Evolutionary conservation across 768 basidiomycete genomes (phyloP), one percentile per base, ranked within the genome.

Genomic region (Suillus clintonianus): DNA sequence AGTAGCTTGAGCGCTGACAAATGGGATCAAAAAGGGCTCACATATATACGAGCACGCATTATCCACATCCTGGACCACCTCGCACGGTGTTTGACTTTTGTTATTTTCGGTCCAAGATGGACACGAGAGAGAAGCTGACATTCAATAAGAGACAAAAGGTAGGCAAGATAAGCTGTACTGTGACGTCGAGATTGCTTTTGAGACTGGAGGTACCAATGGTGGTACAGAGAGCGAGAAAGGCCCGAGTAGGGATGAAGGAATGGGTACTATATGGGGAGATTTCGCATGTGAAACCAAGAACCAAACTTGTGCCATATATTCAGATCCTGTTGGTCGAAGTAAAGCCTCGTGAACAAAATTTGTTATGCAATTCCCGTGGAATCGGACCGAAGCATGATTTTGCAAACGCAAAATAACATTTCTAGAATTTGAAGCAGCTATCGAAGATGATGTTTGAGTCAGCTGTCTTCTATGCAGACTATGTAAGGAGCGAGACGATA

Each of bases 31-130:
- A 55, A 19, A 45, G 27, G 3, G 43, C 71, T 67, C 37, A 71
- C 72, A 74, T 43, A 1, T 32, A 22, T 34, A 3, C 14, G 63
- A 54, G 24, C 74, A 74, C 3, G 66, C 54, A 11, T 68, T 67
- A 5, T 70, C 71, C 32, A 76, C 67, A 15, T 60, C 61, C 42
- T 68, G 64, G 47, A 70, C 71, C 4, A 51, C 54, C 17, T 19
- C 32, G 22, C 68, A 76, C 24, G 74, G 71, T 7, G 4, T 19
- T 39, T 68, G 65, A 7, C 13, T 64, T 2, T 51, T 14, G 47
- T 65, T 65, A 45, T 55, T 74, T 69, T 61, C 64, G 7, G 17
- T 6, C 30, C 37, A 36, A n/a, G 47, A 59, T 1, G 60, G n/a
- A 50, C 74, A 74, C 15, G 13, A 17, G 15, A 27, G 17, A 27